Percentiles rank a stretch among this genome's conserved stretches.
Conservation (phyloP, 163 green algal species). For the Volvox carteri region DNA sequence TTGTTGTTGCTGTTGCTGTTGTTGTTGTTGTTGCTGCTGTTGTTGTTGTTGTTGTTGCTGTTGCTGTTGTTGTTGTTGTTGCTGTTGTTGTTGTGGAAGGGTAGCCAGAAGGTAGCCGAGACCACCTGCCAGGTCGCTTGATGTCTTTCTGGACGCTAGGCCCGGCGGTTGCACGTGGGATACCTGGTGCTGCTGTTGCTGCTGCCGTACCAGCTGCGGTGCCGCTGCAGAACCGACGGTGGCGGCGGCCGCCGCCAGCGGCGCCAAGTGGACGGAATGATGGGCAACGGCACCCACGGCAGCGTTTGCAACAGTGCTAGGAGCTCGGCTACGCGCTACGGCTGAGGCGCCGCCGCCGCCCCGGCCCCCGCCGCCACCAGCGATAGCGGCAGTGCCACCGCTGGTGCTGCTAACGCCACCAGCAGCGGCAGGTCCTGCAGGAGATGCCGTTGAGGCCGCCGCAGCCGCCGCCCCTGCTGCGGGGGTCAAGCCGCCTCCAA, state of each 20-base stretch:
- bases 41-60: not conserved
- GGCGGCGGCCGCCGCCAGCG: not conserved
- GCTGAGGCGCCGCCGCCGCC: not conserved
- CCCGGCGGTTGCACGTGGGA: not conserved
- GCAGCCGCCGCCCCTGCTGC: not conserved
- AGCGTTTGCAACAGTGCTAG: not conserved
- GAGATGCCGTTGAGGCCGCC: not conserved
- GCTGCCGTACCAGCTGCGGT: not conserved
- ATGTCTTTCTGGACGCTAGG: not conserved
- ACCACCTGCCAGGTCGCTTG: not conserved
- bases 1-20: not conserved
- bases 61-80: not conserved
- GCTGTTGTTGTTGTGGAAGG: not conserved
- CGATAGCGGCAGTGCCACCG: not conserved
- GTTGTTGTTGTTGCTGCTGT: not conserved
- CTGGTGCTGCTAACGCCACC: not conserved
- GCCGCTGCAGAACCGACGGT: not conserved
- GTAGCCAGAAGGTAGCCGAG: not conserved
- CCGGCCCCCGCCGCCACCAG: not conserved
- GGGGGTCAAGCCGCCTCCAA: not conserved
- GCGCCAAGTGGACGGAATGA: slow-evolving; percentile 5
- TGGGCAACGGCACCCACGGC: not conserved
- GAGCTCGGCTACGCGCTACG: not conserved
- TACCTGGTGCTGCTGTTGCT: not conserved
- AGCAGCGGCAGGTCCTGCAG: not conserved